Evolutionary conservation across 164 flowering plant species (phyloP).

Genomic region (Magnolia sinica): DNA sequence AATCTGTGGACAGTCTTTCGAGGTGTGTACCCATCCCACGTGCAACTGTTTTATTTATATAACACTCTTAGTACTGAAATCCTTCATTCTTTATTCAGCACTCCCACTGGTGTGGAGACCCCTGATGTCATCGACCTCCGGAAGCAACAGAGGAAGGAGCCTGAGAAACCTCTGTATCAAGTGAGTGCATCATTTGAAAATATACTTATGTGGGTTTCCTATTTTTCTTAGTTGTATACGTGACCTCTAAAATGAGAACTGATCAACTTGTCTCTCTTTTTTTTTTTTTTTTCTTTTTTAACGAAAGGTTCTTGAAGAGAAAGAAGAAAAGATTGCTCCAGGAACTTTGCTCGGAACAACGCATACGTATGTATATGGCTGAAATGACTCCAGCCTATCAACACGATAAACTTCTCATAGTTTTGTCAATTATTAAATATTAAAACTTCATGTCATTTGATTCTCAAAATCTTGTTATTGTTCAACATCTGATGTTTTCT

Average conservation of each 20-base stretch:
- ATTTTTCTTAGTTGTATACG: neutral
- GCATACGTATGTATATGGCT: constrained; percentile 58
- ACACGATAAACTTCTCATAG: neutral
- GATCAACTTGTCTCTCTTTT: neutral
- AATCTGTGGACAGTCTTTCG: constrained; percentile 92
- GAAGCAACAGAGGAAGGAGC: constrained; percentile 96
- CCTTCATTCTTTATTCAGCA: constrained; percentile 39
- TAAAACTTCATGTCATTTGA: neutral
- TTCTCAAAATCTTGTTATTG: neutral
- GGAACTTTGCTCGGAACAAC: constrained; percentile 87
- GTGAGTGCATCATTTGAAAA: constrained; percentile 36
- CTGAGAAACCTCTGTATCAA: constrained; percentile 87
- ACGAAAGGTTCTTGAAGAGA: constrained; percentile 85
- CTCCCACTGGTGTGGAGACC: constrained; percentile 98
- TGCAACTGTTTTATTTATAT: neutral
- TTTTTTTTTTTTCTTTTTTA: neutral
- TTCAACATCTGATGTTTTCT: neutral
- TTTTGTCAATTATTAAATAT: neutral
- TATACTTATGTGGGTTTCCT: neutral
- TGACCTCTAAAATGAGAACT: neutral
- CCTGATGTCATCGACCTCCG: constrained; percentile 98
- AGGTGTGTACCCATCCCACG: constrained; percentile 39
- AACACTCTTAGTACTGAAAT: neutral
- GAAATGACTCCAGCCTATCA: neutral
- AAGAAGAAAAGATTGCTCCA: constrained; percentile 82